Evolutionary conservation across 768 basidiomycete genomes (phyloP).

Genomic region (Neoboletus brunneissimus): DNA sequence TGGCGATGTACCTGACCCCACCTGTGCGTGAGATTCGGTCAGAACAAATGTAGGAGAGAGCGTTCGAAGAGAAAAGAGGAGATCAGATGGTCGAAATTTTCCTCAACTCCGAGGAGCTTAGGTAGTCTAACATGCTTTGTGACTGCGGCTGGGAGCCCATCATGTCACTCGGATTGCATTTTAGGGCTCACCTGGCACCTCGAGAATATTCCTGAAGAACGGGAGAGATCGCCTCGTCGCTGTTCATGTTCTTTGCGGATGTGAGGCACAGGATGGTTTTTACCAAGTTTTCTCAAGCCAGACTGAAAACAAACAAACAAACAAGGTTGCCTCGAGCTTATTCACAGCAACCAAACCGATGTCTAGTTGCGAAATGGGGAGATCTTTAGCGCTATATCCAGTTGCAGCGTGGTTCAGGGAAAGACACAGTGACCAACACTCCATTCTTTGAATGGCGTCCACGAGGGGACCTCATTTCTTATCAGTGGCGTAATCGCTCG

Average conservation of each 20-base stretch:
- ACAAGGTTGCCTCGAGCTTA: background rate
- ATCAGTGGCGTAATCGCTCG: slow-evolving; percentile 23
- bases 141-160: slow-evolving; percentile 25
- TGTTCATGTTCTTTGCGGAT: background rate
- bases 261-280: background rate
- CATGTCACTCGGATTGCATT: background rate
- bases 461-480: slow-evolving; percentile 32
- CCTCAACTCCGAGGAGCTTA: slow-evolving; percentile 27
- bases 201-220: background rate
- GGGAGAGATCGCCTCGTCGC: background rate
- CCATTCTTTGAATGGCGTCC: slow-evolving; percentile 11
- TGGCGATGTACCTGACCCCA: background rate
- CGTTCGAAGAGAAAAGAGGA: background rate
- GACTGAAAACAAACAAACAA: background rate
- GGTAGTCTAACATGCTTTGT: slow-evolving; percentile 34
- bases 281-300: background rate
- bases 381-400: background rate
- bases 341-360: background rate
- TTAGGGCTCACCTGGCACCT: background rate
- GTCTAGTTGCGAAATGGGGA: background rate
- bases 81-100: slow-evolving; percentile 8
- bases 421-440: background rate
- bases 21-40: background rate
- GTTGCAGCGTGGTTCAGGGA: slow-evolving; percentile 8
- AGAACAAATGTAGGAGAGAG: background rate